These are phyloP conservation scores for Grosmannia penicillata DNA, from an alignment of 2,329 filamentous ascomycete species.

Conservation along the genomic window DNA sequence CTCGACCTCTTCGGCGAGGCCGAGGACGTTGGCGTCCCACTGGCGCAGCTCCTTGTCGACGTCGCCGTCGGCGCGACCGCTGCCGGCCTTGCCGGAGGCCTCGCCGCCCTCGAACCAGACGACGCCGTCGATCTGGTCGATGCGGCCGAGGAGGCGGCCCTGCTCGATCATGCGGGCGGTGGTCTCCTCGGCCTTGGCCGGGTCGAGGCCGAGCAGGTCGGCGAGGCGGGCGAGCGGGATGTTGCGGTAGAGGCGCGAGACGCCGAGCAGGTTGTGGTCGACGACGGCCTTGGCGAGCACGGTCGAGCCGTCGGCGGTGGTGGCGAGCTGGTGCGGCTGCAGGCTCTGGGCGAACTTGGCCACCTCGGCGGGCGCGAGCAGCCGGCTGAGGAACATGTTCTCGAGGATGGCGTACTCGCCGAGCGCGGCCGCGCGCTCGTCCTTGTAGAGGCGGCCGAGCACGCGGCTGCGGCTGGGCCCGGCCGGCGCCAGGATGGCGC, in stretches of 20 bases:
- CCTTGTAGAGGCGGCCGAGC: constrained; percentile 79
- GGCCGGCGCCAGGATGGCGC: constrained; percentile 81
- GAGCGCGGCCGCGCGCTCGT: constrained; percentile 64
- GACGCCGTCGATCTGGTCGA: constrained; percentile 82
- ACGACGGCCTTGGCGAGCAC: constrained; percentile 87
- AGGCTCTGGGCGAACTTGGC: constrained; percentile 70
- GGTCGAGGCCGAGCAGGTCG: constrained; percentile 60
- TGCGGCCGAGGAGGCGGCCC: constrained; percentile 70
- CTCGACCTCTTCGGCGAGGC: constrained; percentile 67
- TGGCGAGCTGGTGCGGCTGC: constrained; percentile 76
- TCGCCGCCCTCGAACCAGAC: constrained; percentile 76
- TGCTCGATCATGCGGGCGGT: constrained; percentile 95
- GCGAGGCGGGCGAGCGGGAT: constrained; percentile 65
- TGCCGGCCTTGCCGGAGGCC: constrained; percentile 53
- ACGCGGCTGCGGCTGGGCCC: constrained; percentile 70
- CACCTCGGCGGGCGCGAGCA: constrained; percentile 71
- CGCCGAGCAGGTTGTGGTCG: constrained; percentile 87
- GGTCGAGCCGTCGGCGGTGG: constrained; percentile 78
- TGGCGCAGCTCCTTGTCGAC: constrained; percentile 60
- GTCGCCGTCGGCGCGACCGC: constrained; percentile 45
- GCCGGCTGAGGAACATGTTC: constrained; percentile 90
- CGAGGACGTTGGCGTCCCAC: constrained; percentile 84
- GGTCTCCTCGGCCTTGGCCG: constrained; percentile 75
- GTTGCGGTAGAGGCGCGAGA: constrained; percentile 65
- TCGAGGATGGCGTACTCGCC: constrained; percentile 80